Base-by-base conservation (phyloP, 2,329 filamentous ascomycete species). In the Clonostachys solani region DNA sequence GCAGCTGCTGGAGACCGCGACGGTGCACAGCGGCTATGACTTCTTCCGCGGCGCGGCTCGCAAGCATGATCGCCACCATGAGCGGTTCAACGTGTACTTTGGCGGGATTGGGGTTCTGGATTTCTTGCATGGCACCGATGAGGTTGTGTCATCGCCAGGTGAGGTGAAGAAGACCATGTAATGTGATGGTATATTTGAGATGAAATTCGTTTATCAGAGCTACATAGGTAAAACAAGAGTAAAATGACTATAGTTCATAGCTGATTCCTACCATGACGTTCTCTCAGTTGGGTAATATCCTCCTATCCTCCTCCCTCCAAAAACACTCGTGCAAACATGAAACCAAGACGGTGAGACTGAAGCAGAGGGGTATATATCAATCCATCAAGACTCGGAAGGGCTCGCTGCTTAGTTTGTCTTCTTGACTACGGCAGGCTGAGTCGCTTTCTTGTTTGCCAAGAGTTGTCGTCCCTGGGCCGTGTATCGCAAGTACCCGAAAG, bases 11-110 rank as follows among this genome's bases (percentile, higher is more conserved):
- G 73, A 80, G 58, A 80, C 78, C 41, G 64, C 68, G 5, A 75
- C 72, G 1, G 77, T 80, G 46, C 78, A 82, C 57, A 79, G 75
- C 49, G 80, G 78, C 7, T 81, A 78, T 56, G 76, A 81, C 45
- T 80, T 80, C 52, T 68, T 78, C 15, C 55, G 48, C 50, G 68
- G 66, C 48, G 68, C 56, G 46, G 77, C 77, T 1, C 65, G 62
- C 52, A 71, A 70, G 57, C 78, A 83, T 60, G 79, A 83, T 60
- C 58, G 72, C 33, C 79, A 83, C 53, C 78, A 82, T 59, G 76
- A 80, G 64, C 70, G 71, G 52, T 81, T 81, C 53, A 69, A 72
- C 47, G 61, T 79, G 13, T 72, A 80, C 51, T 81, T 73, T 60
- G 77, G 77, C 2, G 71, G 67, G 0, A 62, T 80, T 51, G 76